Evolutionary conservation across 345 rosid species (phyloP).

Genomic region (Salix viminalis): DNA sequence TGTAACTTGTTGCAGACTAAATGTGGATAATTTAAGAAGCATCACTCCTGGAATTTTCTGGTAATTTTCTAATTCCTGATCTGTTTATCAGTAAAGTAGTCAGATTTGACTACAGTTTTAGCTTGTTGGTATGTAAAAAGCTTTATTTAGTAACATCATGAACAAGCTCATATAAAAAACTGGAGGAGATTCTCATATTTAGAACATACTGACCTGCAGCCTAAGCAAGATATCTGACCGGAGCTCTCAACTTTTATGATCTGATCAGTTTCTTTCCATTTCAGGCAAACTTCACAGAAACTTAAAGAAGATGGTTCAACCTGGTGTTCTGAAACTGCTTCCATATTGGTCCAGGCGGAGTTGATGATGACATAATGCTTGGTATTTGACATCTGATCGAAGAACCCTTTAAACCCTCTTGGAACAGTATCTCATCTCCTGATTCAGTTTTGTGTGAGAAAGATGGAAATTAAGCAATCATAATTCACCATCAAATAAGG

Average conservation of each 20-base stretch:
- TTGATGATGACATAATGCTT: neutral
- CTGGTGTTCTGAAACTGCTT: neutral
- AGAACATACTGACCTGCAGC: neutral
- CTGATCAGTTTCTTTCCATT: neutral
- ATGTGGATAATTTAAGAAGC: neutral
- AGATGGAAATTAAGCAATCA: neutral
- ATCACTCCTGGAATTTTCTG: neutral
- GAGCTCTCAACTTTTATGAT: neutral
- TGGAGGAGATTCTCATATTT: neutral
- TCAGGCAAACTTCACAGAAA: neutral
- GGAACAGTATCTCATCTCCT: constrained; percentile 4
- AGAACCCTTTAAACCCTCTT: constrained; percentile 3
- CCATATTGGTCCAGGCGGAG: neutral
- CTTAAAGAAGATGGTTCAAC: neutral
- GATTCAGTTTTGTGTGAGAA: neutral
- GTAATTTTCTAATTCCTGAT: neutral
- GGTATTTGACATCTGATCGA: neutral
- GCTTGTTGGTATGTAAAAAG: neutral
- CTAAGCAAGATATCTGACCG: neutral
- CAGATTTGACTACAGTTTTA: neutral
- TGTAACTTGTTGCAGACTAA: neutral
- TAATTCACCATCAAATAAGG: neutral
- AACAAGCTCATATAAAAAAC: neutral
- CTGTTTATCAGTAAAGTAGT: neutral
- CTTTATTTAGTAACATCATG: neutral